These are phyloP conservation scores for Trypanosoma conorhini DNA, from an alignment of 208 protist genomes.

Conservation along the genomic window DNA sequence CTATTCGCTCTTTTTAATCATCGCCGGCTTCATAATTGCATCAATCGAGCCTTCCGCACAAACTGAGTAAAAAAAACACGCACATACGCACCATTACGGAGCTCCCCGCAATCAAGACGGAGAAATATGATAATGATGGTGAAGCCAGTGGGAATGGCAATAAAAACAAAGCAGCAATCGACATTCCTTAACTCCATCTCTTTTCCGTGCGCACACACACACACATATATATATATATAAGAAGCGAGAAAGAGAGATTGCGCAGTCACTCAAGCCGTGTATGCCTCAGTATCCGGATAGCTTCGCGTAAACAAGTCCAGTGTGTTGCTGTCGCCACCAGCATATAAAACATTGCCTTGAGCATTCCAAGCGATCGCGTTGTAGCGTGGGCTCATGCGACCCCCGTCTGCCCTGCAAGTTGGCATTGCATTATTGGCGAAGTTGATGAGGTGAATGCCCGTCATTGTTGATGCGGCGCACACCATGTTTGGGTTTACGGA, in stretches of 20 bases:
- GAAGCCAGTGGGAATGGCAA: not conserved
- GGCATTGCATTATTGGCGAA: slow-evolving; percentile 51
- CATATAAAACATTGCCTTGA: slow-evolving; percentile 67
- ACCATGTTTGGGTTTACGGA: slow-evolving; percentile 66
- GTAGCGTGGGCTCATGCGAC: slow-evolving; percentile 54
- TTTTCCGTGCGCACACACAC: not conserved
- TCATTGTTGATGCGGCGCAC: slow-evolving; percentile 84
- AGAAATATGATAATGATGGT: not conserved
- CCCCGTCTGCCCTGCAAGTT: slow-evolving; percentile 61
- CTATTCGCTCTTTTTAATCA: not conserved
- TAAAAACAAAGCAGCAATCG: not conserved
- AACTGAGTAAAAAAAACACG: not conserved
- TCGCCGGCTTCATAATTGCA: not conserved
- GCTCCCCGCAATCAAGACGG: not conserved
- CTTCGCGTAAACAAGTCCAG: slow-evolving; percentile 70
- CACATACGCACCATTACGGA: not conserved
- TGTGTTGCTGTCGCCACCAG: slow-evolving; percentile 68
- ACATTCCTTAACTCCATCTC: not conserved
- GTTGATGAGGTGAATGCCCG: slow-evolving; percentile 79
- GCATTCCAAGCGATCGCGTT: slow-evolving; percentile 80
- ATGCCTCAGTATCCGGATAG: slow-evolving; percentile 40
- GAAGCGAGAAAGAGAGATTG: slow-evolving; percentile 9
- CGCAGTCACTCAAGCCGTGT: slow-evolving; percentile 3
- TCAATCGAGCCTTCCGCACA: not conserved
- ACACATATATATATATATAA: not conserved